Base-by-base conservation (phyloP, 1,284 basidiomycete genomes). In the Microbotryum violaceum region DNA sequence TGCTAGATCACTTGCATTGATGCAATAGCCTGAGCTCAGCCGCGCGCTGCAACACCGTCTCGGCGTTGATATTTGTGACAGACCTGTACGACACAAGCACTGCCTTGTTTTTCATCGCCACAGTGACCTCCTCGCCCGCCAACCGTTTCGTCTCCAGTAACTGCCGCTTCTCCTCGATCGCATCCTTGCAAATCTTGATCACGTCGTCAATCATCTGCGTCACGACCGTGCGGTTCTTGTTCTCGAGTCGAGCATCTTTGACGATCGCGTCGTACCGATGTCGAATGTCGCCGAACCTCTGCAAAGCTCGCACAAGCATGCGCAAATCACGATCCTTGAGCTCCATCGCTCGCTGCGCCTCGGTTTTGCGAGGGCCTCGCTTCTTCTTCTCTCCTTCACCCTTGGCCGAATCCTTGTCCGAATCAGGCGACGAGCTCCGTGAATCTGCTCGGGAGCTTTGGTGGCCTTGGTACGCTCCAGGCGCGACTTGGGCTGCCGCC, bases 261-360 rank as follows among this genome's bases (percentile, higher is more conserved):
- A 94, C 92, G 71, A 98, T 97, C 60, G 87, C 82, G 62, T 97
- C 91, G 77, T 94, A 97, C 53, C 94, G 88, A 70, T 89, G 86
- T 57, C 91, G 85, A 66, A 98, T 91, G 75, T 98, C 94, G 33
- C 96, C 96, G 92, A 94, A 98, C 61, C 92, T 87, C 74, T 97
- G 92, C 70, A 99, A 81, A 73, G 91, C 94, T 67, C 94, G 85
- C 66, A 97, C 91, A 49, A 99, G 82, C 49, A 94, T 91, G 67
- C 96, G 91, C 44, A 97, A 85, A 74, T 99, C 96, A 53, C 94
- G 86, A 75, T 97, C 93, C 76, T 93, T 97, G 66, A 99, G 81
- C 75, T 97, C 92, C 82, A 97, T 87, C 4, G 93, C 88, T 72
- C 91, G 90, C 77, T 97, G 91, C 54, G 85, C 87, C 6, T 89